Evolutionary conservation across 441 rosid genomes (phyloP), one percentile per base, ranked within the genome.

Genomic region (Mallotus japonicus): DNA sequence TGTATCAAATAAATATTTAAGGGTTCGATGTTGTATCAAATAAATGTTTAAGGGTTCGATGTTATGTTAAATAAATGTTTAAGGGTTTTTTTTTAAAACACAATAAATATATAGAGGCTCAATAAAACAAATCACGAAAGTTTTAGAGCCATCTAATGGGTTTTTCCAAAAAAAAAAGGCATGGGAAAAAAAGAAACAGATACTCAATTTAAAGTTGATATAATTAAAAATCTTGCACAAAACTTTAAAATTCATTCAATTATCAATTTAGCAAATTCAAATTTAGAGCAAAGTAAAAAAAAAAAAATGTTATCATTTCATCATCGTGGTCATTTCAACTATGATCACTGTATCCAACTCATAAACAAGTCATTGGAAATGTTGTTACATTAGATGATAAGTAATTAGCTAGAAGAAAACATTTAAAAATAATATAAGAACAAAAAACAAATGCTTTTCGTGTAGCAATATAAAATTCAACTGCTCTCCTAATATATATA

Each of bases 391-490:
- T 65, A n/a, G 16, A 58, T 37, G 8, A 73, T 64, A 14, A 16
- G 15, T 46, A 34, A 65, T 61, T 13, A n/a, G 54, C 40, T 20
- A 62, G 4, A 20, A 24, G 2, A 47, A 47, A 2, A 47, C 0
- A 37, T 37, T 37, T 10, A 47, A 47, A 8, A 50, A 13, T 50
- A 50, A 14, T 15, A 34, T 34, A 20, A 24, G 16, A 3, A 20
- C 0, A 70, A 70, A 55, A 59, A 56, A 49, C 10, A 51, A 59
- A 56, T 15, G 75, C 11, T 10, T 77, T 80, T 71, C 77, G 71
- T 74, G 79, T 71, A 65, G 44, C 44, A 72, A 62, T 60, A 75
- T 53, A 73, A 64, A 75, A 65, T 59, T 73, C 76, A 75, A 75
- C 76, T 46, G 74, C 74, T 70, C 73, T 72, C 51, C 70, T 72